Conservation (phyloP, 345 rosid species). For the Brassica incana region DNA sequence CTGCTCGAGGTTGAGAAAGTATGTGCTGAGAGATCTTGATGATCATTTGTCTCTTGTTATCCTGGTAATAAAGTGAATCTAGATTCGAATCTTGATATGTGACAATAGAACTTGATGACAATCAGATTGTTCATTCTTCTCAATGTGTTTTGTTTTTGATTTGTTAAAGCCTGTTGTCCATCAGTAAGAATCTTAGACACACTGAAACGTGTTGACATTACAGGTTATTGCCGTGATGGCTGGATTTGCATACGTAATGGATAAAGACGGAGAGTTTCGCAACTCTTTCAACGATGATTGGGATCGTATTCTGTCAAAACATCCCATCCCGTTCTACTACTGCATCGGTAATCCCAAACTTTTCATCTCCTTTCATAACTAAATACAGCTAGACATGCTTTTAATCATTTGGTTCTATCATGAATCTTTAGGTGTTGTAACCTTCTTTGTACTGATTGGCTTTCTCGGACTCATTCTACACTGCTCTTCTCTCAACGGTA, state of each 20-base stretch:
- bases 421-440: conserved; percentile 62
- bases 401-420: conserved; percentile 10
- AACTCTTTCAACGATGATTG: conserved; percentile 92
- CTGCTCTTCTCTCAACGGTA: conserved; percentile 74
- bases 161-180: not conserved
- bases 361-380: not conserved
- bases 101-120: not conserved
- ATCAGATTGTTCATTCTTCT: not conserved
- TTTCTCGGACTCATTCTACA: conserved; percentile 84
- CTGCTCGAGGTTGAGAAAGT: not conserved
- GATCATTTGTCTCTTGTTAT: not conserved
- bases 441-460: conserved; percentile 88
- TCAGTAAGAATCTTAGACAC: too few relatives aligned
- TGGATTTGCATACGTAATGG: conserved; percentile 85
- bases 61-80: not conserved
- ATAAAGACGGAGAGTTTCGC: conserved; percentile 88
- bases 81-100: not conserved
- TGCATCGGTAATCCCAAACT: conserved; percentile 60
- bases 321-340: conserved; percentile 93
- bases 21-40: not conserved
- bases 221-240: conserved; percentile 78
- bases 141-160: not conserved
- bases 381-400: not conserved
- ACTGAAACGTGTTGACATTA: not conserved
- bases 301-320: conserved; percentile 89